A percentile compares a stretch with the other conserved stretches of the same genome.
Conservation (phyloP, 2,329 filamentous ascomycete species). For the Penicillium sclerotiorum region DNA sequence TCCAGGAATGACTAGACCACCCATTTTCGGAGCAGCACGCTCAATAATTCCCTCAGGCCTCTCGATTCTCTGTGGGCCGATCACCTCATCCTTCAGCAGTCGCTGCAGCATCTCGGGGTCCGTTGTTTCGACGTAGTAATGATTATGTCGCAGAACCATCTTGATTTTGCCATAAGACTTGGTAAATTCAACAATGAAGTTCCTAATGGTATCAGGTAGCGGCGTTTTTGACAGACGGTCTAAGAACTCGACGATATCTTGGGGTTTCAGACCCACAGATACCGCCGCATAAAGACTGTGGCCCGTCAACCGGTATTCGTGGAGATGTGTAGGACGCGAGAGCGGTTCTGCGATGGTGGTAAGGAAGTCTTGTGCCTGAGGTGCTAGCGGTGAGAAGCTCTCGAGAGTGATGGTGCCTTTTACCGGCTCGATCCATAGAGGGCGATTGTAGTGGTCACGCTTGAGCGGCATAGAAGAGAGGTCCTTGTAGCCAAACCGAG, state of each 20-base stretch:
- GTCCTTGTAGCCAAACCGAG: slow-evolving; percentile 67
- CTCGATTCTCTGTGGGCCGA: slow-evolving; percentile 77
- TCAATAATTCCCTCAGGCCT: slow-evolving; percentile 73
- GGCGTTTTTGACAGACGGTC: slow-evolving; percentile 88
- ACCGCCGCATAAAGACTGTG: slow-evolving; percentile 96
- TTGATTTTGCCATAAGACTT: slow-evolving; percentile 95
- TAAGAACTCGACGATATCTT: slow-evolving; percentile 86
- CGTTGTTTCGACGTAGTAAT: slow-evolving; percentile 90
- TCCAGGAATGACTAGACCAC: slow-evolving; percentile 85
- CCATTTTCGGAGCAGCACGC: slow-evolving; percentile 82
- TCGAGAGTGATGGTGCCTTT: slow-evolving; percentile 89
- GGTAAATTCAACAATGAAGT: slow-evolving; percentile 80
- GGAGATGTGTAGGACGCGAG: slow-evolving; percentile 84
- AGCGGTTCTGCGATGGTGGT: slow-evolving; percentile 94
- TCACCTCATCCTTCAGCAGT: slow-evolving; percentile 80
- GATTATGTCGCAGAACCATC: slow-evolving; percentile 89
- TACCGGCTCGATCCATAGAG: slow-evolving; percentile 88
- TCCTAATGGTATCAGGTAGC: slow-evolving; percentile 75
- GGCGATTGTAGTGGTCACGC: slow-evolving; percentile 83
- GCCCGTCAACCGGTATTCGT: slow-evolving; percentile 89
- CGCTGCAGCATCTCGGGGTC: slow-evolving; percentile 84
- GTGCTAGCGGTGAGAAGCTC: slow-evolving; percentile 86
- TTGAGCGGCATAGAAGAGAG: slow-evolving; percentile 83
- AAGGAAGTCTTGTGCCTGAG: slow-evolving; percentile 88
- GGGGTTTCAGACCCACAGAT: slow-evolving; percentile 84